phyloP scores from a whole-genome alignment of 306 rosid genomes.

The Citrullus colocynthis region DNA sequence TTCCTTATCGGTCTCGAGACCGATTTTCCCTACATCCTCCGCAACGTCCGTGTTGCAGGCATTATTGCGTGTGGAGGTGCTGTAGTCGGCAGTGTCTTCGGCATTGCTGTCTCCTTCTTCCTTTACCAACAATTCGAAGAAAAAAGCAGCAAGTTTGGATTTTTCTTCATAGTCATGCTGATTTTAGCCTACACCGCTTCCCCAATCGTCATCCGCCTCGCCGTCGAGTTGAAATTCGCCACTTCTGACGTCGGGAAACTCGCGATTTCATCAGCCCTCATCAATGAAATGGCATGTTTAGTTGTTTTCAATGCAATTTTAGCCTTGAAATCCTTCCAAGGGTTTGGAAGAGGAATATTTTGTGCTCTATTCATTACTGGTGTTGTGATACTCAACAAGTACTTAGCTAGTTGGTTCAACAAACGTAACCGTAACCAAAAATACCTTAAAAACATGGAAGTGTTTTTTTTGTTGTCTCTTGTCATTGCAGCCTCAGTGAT shows the following conservation, averaged over 20 bases:
- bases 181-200: constrained; percentile 57
- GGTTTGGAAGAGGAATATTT: neutral
- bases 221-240: constrained; percentile 48
- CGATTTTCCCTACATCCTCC: constrained; percentile 27
- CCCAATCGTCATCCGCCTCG: constrained; percentile 69
- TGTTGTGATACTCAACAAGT: constrained; percentile 15
- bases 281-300: constrained; percentile 56
- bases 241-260: constrained; percentile 53
- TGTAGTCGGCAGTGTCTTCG: constrained; percentile 25
- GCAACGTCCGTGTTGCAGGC: constrained; percentile 27
- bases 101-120: constrained; percentile 46
- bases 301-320: constrained; percentile 31
- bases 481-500: constrained; percentile 47
- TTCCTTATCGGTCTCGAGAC: constrained; percentile 72
- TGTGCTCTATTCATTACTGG: constrained; percentile 1
- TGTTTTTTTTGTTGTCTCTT: constrained; percentile 39
- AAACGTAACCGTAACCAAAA: constrained; percentile 39
- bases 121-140: constrained; percentile 20
- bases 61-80: constrained; percentile 48
- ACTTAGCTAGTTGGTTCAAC: constrained; percentile 57
- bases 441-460: constrained; percentile 56
- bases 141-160: neutral
- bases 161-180: constrained; percentile 30
- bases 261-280: constrained; percentile 38
- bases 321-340: neutral